These are phyloP conservation scores for Apiotrichum siamense DNA, from an alignment of 1,284 basidiomycete species.

Conservation along the genomic window DNA sequence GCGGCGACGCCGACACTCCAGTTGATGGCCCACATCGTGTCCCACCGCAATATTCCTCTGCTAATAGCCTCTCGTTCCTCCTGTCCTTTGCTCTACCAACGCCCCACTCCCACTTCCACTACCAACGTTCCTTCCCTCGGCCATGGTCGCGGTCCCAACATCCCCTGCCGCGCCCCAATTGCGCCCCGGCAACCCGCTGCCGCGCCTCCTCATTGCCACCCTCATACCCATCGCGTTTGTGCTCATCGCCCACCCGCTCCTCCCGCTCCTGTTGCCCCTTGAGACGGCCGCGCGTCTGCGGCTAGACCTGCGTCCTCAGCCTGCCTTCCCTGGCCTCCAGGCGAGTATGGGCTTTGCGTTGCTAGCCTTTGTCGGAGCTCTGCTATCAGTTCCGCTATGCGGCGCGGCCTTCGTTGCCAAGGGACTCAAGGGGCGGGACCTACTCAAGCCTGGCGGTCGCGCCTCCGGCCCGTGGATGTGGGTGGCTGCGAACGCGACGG, in stretches of 20 bases:
- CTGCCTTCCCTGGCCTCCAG: conserved; percentile 44
- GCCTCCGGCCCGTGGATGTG: conserved; percentile 54
- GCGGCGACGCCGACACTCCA: no score
- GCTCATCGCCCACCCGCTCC: conserved; percentile 37
- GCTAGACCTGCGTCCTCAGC: conserved; percentile 29
- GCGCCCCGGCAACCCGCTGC: conserved; percentile 27
- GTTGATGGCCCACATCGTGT: no score
- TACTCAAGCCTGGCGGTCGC: conserved; percentile 62
- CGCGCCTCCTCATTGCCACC: conserved; percentile 29
- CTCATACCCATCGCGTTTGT: conserved; percentile 34
- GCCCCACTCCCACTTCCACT: not conserved
- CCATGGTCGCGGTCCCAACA: not conserved
- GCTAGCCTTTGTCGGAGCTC: conserved; percentile 64
- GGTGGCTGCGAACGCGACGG: conserved; percentile 37
- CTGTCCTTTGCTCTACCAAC: not conserved
- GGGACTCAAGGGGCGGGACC: conserved; percentile 69
- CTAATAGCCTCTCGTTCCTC: not conserved
- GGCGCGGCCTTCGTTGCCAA: conserved; percentile 68
- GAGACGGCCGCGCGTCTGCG: conserved; percentile 24
- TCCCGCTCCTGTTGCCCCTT: conserved; percentile 29
- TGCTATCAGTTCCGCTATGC: conserved; percentile 68
- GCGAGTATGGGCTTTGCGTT: conserved; percentile 73
- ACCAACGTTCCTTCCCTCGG: not conserved
- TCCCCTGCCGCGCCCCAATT: not conserved
- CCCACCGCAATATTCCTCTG: no score